Base-by-base conservation (phyloP, 495 filamentous ascomycete species). In the Talaromyces borbonicus region DNA sequence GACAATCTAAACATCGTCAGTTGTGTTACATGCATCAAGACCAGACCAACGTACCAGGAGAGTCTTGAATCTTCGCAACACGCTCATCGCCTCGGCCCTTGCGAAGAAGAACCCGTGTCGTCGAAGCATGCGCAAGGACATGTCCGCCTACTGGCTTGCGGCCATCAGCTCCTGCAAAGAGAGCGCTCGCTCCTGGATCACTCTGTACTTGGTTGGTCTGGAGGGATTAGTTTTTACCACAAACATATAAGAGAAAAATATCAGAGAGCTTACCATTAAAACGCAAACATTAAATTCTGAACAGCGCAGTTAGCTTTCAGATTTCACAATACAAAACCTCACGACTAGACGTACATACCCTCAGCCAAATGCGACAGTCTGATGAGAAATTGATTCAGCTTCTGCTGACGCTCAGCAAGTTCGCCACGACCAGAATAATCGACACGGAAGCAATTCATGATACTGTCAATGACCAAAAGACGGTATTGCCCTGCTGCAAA, bases 191-290 rank as follows among this genome's bases (percentile, higher is more conserved):
- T 48, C 84, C 83, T n/a, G 84, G 84, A 50, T 88, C 84, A 42
- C 77, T 82, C 63, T 87, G 83, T 35, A 89, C 84, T 62, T 89
- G 84, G 49, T 88, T 89, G 19, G 84, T 89, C 81, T 84, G 44
- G 15, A 9, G 1, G 25, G 19, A 43, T 16, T 18, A 39, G 24
- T 46, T 15, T 45, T 22, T 27, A 14, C 30, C 22, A 36, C 45
- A 16, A 20, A 29, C 2, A 9, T 16, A 26, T 15, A 9, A 3
- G 29, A 23, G 9, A 32, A 14, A 19, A 29, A 3, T 39, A 37
- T 20, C 27, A 32, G 42, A 9, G 19, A 8, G 23, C 58, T 46
- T 57, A 83, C 80, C 78, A 87, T 80, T 40, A 88, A 62, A 19
- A 88, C 82, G 43, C 75, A 80, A 48, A 89, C 67, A 51, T 88